Conservation (phyloP, 495 filamentous ascomycete species). For the Penicillium silybi region DNA sequence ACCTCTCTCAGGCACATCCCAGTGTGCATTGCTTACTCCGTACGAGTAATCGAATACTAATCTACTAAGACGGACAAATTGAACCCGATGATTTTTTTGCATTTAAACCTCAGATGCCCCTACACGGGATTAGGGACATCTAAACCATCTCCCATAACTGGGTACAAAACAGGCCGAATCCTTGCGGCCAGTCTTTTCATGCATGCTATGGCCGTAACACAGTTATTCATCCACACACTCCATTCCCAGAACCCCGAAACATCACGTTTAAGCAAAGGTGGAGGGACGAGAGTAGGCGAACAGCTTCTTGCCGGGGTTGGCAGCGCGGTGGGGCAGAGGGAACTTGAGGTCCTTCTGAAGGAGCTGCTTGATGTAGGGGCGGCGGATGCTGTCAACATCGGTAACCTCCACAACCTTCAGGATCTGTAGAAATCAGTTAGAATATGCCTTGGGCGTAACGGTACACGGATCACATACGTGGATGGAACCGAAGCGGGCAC, state of each 20-base stretch:
- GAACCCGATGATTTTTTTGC: slow-evolving; percentile 42
- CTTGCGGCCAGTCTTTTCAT: slow-evolving; percentile 41
- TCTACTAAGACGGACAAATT: slow-evolving; percentile 10
- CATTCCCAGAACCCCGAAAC: slow-evolving; percentile 34
- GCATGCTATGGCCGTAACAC: slow-evolving; percentile 48
- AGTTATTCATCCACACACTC: slow-evolving; percentile 48
- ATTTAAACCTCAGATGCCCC: slow-evolving; percentile 42
- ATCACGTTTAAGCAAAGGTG: slow-evolving; percentile 67
- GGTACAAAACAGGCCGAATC: slow-evolving; percentile 39
- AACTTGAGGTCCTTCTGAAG: slow-evolving; percentile 91
- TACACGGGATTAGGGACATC: slow-evolving; percentile 47
- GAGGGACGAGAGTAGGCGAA: slow-evolving; percentile 87
- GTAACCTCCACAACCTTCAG: slow-evolving; percentile 96
- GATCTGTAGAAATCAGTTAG: slow-evolving; percentile 58
- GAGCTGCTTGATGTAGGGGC: slow-evolving; percentile 98
- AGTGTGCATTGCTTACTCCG: neutral
- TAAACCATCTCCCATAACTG: slow-evolving; percentile 39
- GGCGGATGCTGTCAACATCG: slow-evolving; percentile 87
- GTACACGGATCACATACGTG: slow-evolving; percentile 65
- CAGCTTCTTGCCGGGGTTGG: slow-evolving; percentile 80
- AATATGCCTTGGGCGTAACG: slow-evolving; percentile 20
- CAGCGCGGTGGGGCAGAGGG: slow-evolving; percentile 94
- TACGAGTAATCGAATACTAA: neutral
- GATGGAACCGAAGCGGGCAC: slow-evolving; percentile 94
- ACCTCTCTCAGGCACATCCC: neutral